Conservation (phyloP, 306 rosid genomes). For the Dalbergia cultrata region DNA sequence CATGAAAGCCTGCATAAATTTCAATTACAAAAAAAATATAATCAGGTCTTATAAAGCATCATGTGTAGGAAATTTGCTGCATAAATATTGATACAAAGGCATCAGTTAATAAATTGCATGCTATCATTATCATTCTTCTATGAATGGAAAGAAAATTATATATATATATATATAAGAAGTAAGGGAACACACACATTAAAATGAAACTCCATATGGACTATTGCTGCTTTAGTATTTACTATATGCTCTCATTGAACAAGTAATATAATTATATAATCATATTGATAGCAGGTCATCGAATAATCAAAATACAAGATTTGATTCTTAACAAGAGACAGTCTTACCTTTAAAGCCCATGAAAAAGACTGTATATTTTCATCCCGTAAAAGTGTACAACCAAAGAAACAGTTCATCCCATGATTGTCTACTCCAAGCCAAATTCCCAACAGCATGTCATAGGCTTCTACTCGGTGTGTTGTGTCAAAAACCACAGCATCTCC, state of each 20-base stretch:
- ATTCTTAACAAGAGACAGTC: neutral
- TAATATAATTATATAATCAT: neutral
- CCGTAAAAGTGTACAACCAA: constrained; percentile 74
- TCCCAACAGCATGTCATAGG: constrained; percentile 83
- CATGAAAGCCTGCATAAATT: constrained; percentile 68
- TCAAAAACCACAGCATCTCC: constrained; percentile 87
- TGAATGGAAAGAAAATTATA: neutral
- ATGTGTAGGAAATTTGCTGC: constrained; percentile 22
- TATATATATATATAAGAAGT: neutral
- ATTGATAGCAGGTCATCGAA: neutral
- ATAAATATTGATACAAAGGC: constrained; percentile 12
- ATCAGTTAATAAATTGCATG: constrained; percentile 28
- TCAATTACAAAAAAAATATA: constrained; percentile 18
- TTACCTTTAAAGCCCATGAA: constrained; percentile 86
- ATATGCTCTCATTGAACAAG: constrained; percentile 12
- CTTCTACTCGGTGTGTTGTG: constrained; percentile 78
- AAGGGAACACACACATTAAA: constrained; percentile 19
- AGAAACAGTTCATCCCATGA: constrained; percentile 83
- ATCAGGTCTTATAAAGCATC: constrained; percentile 31
- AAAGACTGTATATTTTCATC: constrained; percentile 77
- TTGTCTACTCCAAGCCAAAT: constrained; percentile 92
- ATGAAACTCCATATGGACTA: neutral
- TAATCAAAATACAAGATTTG: too few species aligned
- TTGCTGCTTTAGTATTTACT: constrained; percentile 6
- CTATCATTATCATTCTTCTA: constrained; percentile 6